A percentile compares a stretch with the other conserved stretches of the same genome.
These are phyloP conservation scores for Solioccasus polychromus DNA, from an alignment of 768 basidiomycete genomes.

Conservation along the genomic window DNA sequence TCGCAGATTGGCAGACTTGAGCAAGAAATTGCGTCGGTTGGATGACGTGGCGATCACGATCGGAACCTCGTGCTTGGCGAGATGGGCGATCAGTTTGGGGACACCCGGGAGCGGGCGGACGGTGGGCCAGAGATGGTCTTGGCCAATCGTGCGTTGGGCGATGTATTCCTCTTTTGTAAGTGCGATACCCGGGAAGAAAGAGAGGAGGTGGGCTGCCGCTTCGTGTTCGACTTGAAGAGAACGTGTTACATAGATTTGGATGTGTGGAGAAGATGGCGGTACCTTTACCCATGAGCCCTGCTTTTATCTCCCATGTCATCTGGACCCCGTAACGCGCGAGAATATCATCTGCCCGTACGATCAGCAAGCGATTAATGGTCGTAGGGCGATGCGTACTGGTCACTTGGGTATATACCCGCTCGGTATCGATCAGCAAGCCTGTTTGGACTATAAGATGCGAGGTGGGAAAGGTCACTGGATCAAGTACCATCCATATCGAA, in stretches of 20 bases:
- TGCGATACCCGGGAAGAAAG: slow-evolving; percentile 72
- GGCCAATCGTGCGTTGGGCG: slow-evolving; percentile 48
- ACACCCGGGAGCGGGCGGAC: slow-evolving; percentile 75
- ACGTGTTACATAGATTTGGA: not conserved
- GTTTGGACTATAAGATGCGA: not conserved
- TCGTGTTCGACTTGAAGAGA: slow-evolving; percentile 54
- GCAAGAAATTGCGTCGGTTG: slow-evolving; percentile 56
- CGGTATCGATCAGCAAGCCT: slow-evolving; percentile 78
- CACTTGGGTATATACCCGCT: slow-evolving; percentile 71
- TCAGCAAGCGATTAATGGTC: not conserved
- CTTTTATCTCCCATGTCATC: slow-evolving; percentile 89
- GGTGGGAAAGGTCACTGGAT: not conserved
- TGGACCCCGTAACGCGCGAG: slow-evolving; percentile 66
- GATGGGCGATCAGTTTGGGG: slow-evolving; percentile 63
- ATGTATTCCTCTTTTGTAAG: slow-evolving; percentile 63
- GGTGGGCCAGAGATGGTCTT: slow-evolving; percentile 67
- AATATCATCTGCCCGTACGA: slow-evolving; percentile 54
- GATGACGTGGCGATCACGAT: slow-evolving; percentile 84
- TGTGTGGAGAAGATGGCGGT: slow-evolving; percentile 9
- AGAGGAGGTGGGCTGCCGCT: slow-evolving; percentile 65
- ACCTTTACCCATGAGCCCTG: slow-evolving; percentile 89
- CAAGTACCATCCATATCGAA: slow-evolving; percentile 70
- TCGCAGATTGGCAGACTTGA: slow-evolving; percentile 63
- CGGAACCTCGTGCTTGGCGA: slow-evolving; percentile 64
- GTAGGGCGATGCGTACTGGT: slow-evolving; percentile 52